Base-by-base conservation (phyloP, 805 yeast genomes). In the Starmerella davenportii region DNA sequence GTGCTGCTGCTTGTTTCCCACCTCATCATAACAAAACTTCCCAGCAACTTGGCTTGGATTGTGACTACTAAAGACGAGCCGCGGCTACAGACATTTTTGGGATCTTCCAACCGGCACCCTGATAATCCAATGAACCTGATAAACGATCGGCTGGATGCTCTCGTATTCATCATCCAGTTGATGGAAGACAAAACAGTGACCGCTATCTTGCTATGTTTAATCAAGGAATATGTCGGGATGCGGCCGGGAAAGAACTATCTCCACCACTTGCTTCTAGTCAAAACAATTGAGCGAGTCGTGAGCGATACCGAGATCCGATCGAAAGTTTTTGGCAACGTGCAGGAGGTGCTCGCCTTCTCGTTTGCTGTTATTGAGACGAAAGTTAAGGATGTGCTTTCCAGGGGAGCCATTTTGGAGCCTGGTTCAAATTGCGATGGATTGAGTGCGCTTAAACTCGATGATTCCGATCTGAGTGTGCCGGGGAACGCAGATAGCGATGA, bases 281-380 rank as follows among this genome's bases (percentile, higher is more conserved):
- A 45, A 23, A 25, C 40, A 1, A 37, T 43, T 2, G 50, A 46
- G 30, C 13, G 34, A 14, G 31, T 46, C 9, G 18, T 40, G 2
- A 32, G 30, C 5, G 42, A 45, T 21, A 30, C 27, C 1, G 19
- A 21, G 14, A 74, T 76, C 50, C 76, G 70, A 43, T 70, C 73
- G 7, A 64, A 63, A 34, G 51, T 77, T 21, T 65, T 74, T 5
- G 62, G 62, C 29, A 65, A 74, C 2, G 75, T 84, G 0, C 56
- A 57, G 2, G 79, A 75, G 35, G 63, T 78, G 34, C 56, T 81
- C 15, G 63, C 58, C 5, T 59, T 73, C 15, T 59, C 73, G 3
- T 52, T 65, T 19, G 62, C 63, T 11, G 47, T 74, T 13, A 44
- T 75, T 17, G 36, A 30, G 4, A 21, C 42, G 14, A 20, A 35